Conservation (phyloP, 2,329 filamentous ascomycete species). For the Stachybotrys chlorohalonatus region DNA sequence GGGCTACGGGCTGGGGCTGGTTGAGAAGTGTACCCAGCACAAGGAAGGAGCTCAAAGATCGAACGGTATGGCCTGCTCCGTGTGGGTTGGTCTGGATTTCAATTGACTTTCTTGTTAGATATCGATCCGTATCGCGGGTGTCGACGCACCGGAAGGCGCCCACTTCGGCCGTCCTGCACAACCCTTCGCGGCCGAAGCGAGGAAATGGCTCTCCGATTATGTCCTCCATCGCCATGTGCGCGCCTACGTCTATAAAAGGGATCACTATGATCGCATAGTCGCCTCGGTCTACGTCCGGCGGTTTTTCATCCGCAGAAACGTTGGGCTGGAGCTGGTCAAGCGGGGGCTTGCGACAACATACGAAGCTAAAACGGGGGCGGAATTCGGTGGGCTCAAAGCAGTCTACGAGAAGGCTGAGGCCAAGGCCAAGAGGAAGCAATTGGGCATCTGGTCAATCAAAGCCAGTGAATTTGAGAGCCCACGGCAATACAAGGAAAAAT, state of each 20-base stretch:
- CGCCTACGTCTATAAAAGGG: slow-evolving; percentile 71
- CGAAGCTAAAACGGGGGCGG: slow-evolving; percentile 80
- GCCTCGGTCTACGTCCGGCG: slow-evolving; percentile 71
- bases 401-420: slow-evolving; percentile 59
- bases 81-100: not conserved
- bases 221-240: slow-evolving; percentile 66
- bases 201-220: slow-evolving; percentile 69
- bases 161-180: slow-evolving; percentile 89
- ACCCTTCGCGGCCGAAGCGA: slow-evolving; percentile 72
- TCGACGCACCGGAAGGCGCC: slow-evolving; percentile 87
- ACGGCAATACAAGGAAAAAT: slow-evolving; percentile 67
- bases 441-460: slow-evolving; percentile 68
- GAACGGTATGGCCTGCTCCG: slow-evolving; percentile 52
- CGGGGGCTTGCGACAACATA: slow-evolving; percentile 82
- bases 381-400: slow-evolving; percentile 67
- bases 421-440: slow-evolving; percentile 53
- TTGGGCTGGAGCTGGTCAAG: slow-evolving; percentile 84
- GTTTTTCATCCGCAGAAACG: slow-evolving; percentile 63
- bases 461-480: slow-evolving; percentile 67
- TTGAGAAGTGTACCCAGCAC: slow-evolving; percentile 63
- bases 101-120: slow-evolving; percentile 45
- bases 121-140: slow-evolving; percentile 77
- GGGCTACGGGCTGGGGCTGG: slow-evolving; percentile 87
- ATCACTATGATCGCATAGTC: slow-evolving; percentile 89
- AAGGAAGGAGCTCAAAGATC: slow-evolving; percentile 60